Percentiles rank a stretch among this genome's conserved stretches.
These are phyloP conservation scores for Posidonia oceanica DNA, from an alignment of 116 monocot species.

Conservation along the genomic window DNA sequence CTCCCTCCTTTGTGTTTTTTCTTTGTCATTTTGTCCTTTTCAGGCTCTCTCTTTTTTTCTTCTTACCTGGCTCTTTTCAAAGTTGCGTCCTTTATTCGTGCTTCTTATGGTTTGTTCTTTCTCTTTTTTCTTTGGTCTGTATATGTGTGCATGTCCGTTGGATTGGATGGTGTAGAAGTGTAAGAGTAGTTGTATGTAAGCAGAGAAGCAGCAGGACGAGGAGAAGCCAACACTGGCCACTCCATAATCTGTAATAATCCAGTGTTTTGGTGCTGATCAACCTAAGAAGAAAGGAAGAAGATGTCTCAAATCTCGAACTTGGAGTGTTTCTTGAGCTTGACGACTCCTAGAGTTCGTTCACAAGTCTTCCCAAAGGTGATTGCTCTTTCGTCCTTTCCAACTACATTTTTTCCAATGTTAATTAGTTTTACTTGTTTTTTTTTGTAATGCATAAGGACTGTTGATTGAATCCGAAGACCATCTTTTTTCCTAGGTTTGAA, in stretches of 20 bases:
- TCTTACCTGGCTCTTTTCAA: not conserved
- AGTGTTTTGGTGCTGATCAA: not conserved
- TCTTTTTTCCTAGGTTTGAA: not conserved
- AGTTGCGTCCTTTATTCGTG: not conserved
- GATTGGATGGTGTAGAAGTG: not conserved
- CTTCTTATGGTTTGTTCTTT: not conserved
- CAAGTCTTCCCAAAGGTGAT: slow-evolving; percentile 19
- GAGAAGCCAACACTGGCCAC: not conserved
- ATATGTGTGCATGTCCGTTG: not conserved
- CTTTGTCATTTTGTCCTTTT: not conserved
- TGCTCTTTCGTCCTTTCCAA: not conserved
- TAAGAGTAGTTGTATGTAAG: not conserved
- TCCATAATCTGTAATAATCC: not conserved
- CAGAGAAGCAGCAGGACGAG: not conserved
- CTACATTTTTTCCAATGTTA: not conserved
- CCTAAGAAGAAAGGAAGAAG: not conserved
- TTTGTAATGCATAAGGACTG: not conserved
- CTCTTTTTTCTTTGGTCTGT: not conserved
- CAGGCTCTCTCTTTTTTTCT: not conserved
- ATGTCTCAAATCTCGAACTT: slow-evolving; percentile 15
- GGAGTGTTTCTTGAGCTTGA: slow-evolving; percentile 11
- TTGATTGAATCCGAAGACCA: not conserved
- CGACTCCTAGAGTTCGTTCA: slow-evolving; percentile 16
- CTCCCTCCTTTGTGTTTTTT: not conserved
- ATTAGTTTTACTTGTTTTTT: not conserved